Evolutionary conservation across 2,329 filamentous ascomycete species (phyloP).

Genomic region (Parasarocladium wereldwijsianum): DNA sequence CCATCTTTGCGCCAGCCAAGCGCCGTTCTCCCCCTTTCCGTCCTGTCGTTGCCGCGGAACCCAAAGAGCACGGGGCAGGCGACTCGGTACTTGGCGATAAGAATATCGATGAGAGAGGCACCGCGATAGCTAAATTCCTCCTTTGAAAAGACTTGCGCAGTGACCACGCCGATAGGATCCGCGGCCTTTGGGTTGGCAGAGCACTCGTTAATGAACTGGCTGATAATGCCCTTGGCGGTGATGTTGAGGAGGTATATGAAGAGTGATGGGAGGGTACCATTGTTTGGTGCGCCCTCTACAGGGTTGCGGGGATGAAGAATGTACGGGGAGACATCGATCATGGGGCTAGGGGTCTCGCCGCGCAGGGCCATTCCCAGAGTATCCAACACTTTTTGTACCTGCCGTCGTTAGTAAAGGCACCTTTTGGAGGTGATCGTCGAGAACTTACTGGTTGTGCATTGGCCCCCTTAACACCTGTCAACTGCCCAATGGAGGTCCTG

Average conservation of each 20-base stretch:
- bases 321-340: conserved; percentile 40
- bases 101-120: conserved; percentile 59
- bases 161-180: conserved; percentile 66
- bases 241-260: conserved; percentile 66
- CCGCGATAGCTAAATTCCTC: conserved; percentile 53
- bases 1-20: conserved; percentile 60
- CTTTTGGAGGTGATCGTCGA: neutral
- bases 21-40: conserved; percentile 46
- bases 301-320: conserved; percentile 29
- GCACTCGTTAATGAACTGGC: conserved; percentile 54
- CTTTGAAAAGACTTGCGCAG: conserved; percentile 59
- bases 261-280: conserved; percentile 45
- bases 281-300: conserved; percentile 32
- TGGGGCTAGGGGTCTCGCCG: conserved; percentile 33
- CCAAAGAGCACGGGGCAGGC: conserved; percentile 79
- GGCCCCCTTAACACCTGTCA: conserved; percentile 48
- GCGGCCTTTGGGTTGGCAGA: conserved; percentile 49
- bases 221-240: conserved; percentile 58
- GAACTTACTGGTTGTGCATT: conserved; percentile 32
- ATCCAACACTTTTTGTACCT: conserved; percentile 21
- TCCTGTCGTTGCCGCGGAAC: conserved; percentile 61
- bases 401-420: conserved; percentile 8
- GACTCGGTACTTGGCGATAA: conserved; percentile 72
- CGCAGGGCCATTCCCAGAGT: conserved; percentile 37
- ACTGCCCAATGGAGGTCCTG: conserved; percentile 57